Conservation (phyloP, 2,329 filamentous ascomycete genomes). For the Arthroderma sp. region DNA sequence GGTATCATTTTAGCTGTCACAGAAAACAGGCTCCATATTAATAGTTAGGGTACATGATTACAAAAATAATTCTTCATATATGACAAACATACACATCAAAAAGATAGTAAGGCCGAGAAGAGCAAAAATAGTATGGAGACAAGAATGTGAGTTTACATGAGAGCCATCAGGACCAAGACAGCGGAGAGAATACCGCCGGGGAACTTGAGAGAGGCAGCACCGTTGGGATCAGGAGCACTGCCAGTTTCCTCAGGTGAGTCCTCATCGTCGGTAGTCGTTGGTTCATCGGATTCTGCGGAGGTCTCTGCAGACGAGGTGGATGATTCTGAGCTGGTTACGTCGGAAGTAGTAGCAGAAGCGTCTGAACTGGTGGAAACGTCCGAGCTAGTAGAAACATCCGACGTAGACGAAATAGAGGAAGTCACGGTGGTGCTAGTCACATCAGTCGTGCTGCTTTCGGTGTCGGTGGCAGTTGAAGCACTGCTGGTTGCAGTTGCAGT, state of each 20-base stretch:
- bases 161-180: slow-evolving; percentile 9
- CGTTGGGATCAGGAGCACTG: slow-evolving; percentile 8
- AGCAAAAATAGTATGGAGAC: neutral
- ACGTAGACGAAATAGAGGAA: slow-evolving; percentile 3
- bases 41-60: too few species aligned
- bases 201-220: slow-evolving; percentile 7
- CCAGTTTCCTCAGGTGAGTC: neutral
- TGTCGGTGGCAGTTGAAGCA: slow-evolving; percentile 13
- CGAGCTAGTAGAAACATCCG: neutral
- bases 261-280: slow-evolving; percentile 1
- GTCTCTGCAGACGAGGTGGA: slow-evolving; percentile 1
- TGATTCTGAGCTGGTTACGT: neutral
- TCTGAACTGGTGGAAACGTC: slow-evolving; percentile 12
- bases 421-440: slow-evolving; percentile 14
- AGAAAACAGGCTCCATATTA: too few species aligned
- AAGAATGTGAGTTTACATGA: slow-evolving; percentile 6
- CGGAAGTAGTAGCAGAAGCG: slow-evolving; percentile 1
- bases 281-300: neutral
- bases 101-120: slow-evolving; percentile 1
- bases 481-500: slow-evolving; percentile 14
- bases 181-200: slow-evolving; percentile 8
- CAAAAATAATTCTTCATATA: too few species aligned
- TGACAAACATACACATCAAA: too few species aligned
- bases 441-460: slow-evolving; percentile 14
- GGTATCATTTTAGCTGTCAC: too few species aligned